Base-by-base conservation (phyloP, 2,329 filamentous ascomycete genomes). In the Alternaria sp. region DNA sequence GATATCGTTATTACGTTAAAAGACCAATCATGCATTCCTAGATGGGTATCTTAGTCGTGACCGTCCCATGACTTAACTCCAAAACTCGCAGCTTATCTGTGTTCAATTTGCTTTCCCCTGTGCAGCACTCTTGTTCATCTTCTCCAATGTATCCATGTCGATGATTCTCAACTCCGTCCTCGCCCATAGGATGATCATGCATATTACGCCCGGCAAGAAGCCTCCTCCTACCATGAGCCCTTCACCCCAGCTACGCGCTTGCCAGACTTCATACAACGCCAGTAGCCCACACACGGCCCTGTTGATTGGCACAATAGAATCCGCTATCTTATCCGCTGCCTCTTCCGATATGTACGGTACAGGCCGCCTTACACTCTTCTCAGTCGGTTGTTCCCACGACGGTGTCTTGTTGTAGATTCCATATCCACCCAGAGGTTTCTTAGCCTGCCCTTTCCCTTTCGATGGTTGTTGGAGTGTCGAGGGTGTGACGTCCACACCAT, bases 111-210 rank as follows among this genome's bases (percentile, higher is more conserved):
- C 21, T n/a, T 45, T 36, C 19, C 25, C 46, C n/a, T 58, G 46
- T 11, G 30, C 28, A 25, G 57, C 85, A 83, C 80, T 92, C 92
- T 76, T 82, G 43, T 65, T 67, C 72, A 92, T 81, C 57, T 80
- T 82, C 52, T 85, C 82, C 70, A 94, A 79, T 72, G 91, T 90
- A 65, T 83, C 89, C 6, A 91, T 86, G 79, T 93, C 90, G 9
- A 93, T 86, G 51, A 88, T 85, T 4, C 86, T 85, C 86, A 93
- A 89, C 73, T 91, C 83, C 55, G 87, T 80, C 79, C 93, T 89
- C 28, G 88, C 87, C 50, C 86, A 78, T 60, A 93, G 70, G 6
- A 89, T 84, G 19, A 91, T 82, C 1, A 69, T 83, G 71, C 91
- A 89, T 1, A 93, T 85, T 2, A 89, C 64, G 7, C 72, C 79